Evolutionary conservation across 352 stramenopile species (phyloP), one percentile per base, ranked within the genome.

Genomic region (Phytophthora fragariae): DNA sequence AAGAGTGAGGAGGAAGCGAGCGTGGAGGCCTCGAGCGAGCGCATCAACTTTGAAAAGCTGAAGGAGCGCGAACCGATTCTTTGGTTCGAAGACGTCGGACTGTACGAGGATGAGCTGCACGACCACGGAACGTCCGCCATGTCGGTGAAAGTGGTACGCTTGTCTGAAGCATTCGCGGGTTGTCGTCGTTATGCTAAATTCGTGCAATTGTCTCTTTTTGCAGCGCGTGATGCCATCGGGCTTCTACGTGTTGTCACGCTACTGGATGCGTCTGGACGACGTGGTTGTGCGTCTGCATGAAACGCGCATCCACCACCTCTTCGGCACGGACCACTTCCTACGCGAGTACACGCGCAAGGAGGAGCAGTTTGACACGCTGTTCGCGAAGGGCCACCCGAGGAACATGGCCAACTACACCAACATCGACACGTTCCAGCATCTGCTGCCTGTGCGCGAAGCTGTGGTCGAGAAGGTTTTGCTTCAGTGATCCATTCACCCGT

Each of bases 61-160:
- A 91, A 91, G n/a, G 85, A 92, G 66, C 83, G 87, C 14, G 89
- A 96, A 52, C 85, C 86, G 15, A 94, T 96, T 52, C 75, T 96
- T 19, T 96, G 89, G 89, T 93, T 92, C 50, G 87, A 94, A 57
- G 89, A 94, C 49, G 85, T 96, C 19, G 80, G 73, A 11, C 75
- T 96, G 9, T 96, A 90, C 46, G 89, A 96, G 62, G 89, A 94
- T 57, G 89, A 96, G 59, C 85, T 96, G 14, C 87, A 96, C 70
- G 89, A 96, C 62, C 85, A 96, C 74, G 89, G 89, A 62, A 78
- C 84, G 46, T 94, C 88, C 9, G 79, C 82, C 57, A 94, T 93
- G 84, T 91, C 85, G 19, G 82, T 95, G 54, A 93, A 93, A 91
- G 84, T 95, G 83, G 88, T 95, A 67, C 29, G 85, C 81, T 54